Evolutionary conservation across 1,284 basidiomycete genomes (phyloP), one percentile per base, ranked within the genome.

Genomic region (Cystobasidium sp.): DNA sequence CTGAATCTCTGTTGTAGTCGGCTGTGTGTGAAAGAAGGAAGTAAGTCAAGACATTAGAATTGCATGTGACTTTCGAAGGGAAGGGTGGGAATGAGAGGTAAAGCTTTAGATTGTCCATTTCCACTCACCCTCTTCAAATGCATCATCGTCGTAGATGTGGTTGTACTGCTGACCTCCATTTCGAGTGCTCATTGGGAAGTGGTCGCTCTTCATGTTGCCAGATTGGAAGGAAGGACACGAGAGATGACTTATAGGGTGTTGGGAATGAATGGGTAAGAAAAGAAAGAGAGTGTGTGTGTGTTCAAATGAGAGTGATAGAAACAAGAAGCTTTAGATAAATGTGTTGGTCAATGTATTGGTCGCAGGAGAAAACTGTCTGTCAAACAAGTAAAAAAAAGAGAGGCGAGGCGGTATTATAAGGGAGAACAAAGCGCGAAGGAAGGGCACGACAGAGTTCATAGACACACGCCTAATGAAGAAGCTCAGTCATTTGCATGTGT

Each of bases 121-220:
- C 16, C 49, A 64, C 51, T 43, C 68, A 59, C 68, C 51, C 9
- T 70, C 46, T 9, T 62, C 56, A 22, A 47, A 63, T 37, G n/a
- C 59, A 62, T 62, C 59, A 61, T 51, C 41, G 24, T 41, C 44
- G 20, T 61, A 24, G 43, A 61, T 46, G 39, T 61, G 44, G 58
- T 70, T 51, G 22, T 62, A 53, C 47, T 63, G 56, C 44, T 71
- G 49, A n/a, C 55, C 47, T 46, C 59, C 49, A 24, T 62, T 43
- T 9, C 58, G 46, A 9, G 68, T 22, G 55, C 14, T 20, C 68
- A 59, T 69, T n/a, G 9, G 46, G 46, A 44, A 59, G 44, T 37
- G n/a, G 68, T 66, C 46, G 47, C 24, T 43, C 51, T 61, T 69
- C 55, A 58, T 69, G 56, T 6, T 46, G 53, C 16, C 37, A 5